These are phyloP conservation scores for Penicillium frequentans DNA, from an alignment of 2,329 filamentous ascomycete genomes.

Conservation along the genomic window DNA sequence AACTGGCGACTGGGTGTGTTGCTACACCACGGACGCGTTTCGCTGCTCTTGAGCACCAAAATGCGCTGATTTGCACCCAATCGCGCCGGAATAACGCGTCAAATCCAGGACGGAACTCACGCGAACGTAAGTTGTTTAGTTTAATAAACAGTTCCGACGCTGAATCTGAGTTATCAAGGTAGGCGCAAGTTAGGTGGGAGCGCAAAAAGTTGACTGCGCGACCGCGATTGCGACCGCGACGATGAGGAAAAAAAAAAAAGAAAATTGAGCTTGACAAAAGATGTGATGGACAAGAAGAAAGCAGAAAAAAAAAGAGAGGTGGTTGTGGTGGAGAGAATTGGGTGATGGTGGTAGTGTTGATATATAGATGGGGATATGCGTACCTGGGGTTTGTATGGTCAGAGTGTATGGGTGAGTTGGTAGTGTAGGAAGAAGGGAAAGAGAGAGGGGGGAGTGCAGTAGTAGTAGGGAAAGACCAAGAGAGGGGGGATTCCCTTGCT, in stretches of 20 bases:
- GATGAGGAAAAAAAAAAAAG: slow-evolving; percentile 14
- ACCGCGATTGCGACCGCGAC: slow-evolving; percentile 13
- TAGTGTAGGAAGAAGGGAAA: slow-evolving; percentile 34
- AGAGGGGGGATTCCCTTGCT: slow-evolving; percentile 26
- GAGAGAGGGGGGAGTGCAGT: slow-evolving; percentile 34
- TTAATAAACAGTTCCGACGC: neutral
- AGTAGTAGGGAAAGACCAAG: slow-evolving; percentile 33
- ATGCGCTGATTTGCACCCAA: neutral
- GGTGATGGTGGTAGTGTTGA: slow-evolving; percentile 25
- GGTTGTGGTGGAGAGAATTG: slow-evolving; percentile 28
- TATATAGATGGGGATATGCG: slow-evolving; percentile 37
- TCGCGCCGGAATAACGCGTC: neutral
- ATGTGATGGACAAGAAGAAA: slow-evolving; percentile 11
- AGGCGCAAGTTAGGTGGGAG: slow-evolving; percentile 6
- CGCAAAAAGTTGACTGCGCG: slow-evolving; percentile 10
- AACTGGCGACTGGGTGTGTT: neutral
- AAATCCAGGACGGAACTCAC: neutral
- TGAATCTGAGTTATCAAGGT: slow-evolving; percentile 1
- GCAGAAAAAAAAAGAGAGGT: slow-evolving; percentile 14
- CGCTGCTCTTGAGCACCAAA: neutral
- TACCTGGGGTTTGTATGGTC: slow-evolving; percentile 39
- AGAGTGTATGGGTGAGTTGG: slow-evolving; percentile 32
- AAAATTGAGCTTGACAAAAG: slow-evolving; percentile 5
- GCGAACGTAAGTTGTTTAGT: neutral
- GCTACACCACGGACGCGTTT: neutral